Conservation (phyloP, 441 rosid species). For the Cnidoscolus chayamansa region DNA sequence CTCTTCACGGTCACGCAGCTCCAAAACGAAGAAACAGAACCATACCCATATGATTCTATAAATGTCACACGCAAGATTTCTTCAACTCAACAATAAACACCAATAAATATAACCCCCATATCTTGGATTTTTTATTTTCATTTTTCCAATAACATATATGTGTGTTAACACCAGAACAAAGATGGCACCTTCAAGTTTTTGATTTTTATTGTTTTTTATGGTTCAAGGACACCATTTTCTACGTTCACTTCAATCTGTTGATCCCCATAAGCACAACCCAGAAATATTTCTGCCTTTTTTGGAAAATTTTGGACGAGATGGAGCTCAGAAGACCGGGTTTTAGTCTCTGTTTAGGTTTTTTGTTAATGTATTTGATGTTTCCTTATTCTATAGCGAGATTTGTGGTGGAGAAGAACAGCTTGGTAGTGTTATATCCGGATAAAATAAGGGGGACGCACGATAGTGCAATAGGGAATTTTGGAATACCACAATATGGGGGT, state of each 20-base stretch:
- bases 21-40: neutral
- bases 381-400: conserved; percentile 46
- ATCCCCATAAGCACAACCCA: conserved; percentile 19
- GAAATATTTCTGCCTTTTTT: neutral
- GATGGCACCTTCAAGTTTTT: neutral
- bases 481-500: conserved; percentile 98
- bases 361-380: conserved; percentile 29
- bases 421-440: conserved; percentile 87
- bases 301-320: conserved; percentile 15
- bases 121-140: neutral
- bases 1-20: conserved; percentile 9
- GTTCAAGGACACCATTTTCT: conserved; percentile 18
- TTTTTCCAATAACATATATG: neutral
- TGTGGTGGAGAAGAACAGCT: conserved; percentile 97
- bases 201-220: neutral
- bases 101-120: neutral
- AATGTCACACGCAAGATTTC: conserved; percentile 8
- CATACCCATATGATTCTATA: neutral
- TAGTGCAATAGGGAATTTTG: conserved; percentile 96
- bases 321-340: conserved; percentile 17
- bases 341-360: conserved; percentile 38
- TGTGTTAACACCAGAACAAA: neutral
- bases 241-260: conserved; percentile 13
- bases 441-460: conserved; percentile 80
- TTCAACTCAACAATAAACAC: neutral